Percentiles rank a stretch among this genome's conserved stretches.
Evolutionary conservation across 331 rosid species (phyloP).

Genomic region (Spiraea crenata): DNA sequence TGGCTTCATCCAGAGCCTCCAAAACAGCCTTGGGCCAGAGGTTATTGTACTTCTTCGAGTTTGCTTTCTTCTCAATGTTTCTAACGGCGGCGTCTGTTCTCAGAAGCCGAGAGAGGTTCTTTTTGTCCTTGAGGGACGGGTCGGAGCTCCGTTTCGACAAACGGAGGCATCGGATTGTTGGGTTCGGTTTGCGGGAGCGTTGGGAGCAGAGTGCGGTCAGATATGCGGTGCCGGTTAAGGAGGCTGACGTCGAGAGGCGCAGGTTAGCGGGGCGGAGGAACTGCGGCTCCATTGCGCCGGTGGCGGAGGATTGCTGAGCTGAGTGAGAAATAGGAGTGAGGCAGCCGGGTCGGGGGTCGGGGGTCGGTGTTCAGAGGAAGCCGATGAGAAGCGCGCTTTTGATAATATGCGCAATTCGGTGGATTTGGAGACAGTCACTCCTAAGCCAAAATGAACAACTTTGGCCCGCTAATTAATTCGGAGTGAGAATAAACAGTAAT

Average conservation of each 20-base stretch:
- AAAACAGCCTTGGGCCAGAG: slow-evolving; percentile 83
- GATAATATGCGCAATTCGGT: no score
- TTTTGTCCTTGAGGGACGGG: slow-evolving; percentile 41
- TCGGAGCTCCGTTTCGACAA: slow-evolving; percentile 43
- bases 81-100: slow-evolving; percentile 75
- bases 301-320: background rate
- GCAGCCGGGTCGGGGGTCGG: background rate
- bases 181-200: slow-evolving; percentile 4
- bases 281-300: slow-evolving; percentile 38
- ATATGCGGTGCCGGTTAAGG: slow-evolving; percentile 17
- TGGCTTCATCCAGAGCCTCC: slow-evolving; percentile 78
- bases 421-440: no score
- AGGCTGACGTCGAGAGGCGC: slow-evolving; percentile 29
- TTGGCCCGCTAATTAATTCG: no score
- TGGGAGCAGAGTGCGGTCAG: slow-evolving; percentile 3
- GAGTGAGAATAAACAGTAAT: no score
- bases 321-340: background rate
- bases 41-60: slow-evolving; percentile 56
- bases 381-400: background rate
- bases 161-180: slow-evolving; percentile 20
- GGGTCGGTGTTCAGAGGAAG: background rate
- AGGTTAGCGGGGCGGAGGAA: slow-evolving; percentile 16
- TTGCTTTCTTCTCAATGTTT: slow-evolving; percentile 59
- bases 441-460: no score
- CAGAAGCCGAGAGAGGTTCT: slow-evolving; percentile 73